phyloP scores from a whole-genome alignment of 495 filamentous ascomycete species.

The Clavariopsis aquatica region DNA sequence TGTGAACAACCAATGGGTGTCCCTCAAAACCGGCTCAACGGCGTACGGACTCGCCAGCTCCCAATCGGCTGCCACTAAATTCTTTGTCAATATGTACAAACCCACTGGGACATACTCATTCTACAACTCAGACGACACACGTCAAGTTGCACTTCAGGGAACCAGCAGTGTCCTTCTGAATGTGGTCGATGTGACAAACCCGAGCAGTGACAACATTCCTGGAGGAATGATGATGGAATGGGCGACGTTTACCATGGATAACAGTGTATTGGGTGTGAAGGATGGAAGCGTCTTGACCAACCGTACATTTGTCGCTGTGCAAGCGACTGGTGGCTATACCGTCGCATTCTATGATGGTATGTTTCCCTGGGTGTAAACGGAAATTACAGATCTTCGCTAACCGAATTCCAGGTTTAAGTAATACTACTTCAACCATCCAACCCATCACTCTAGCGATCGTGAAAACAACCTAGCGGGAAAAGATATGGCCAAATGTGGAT shows the following conservation, averaged over 20 bases:
- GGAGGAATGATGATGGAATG: conserved; percentile 30
- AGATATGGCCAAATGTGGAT: background rate
- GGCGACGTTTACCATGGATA: conserved; percentile 30
- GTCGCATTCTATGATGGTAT: conserved; percentile 32
- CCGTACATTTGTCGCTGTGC: conserved; percentile 25
- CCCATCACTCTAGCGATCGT: conserved; percentile 25
- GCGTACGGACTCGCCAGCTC: conserved; percentile 15
- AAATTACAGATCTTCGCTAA: background rate
- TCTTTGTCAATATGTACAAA: conserved; percentile 19
- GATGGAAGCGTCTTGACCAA: conserved; percentile 26
- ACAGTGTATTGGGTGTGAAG: conserved; percentile 25
- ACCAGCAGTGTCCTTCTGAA: conserved; percentile 15
- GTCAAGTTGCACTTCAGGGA: conserved; percentile 28
- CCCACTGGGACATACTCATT: conserved; percentile 21
- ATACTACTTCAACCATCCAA: conserved; percentile 8
- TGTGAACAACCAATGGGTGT: conserved; percentile 22
- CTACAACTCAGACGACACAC: conserved; percentile 25
- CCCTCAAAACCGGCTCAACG: conserved; percentile 16
- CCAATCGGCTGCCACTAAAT: conserved; percentile 16
- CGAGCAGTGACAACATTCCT: conserved; percentile 21
- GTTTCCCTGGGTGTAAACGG: background rate
- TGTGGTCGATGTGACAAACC: conserved; percentile 22
- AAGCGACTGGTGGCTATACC: conserved; percentile 7
- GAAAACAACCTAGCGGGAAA: conserved; percentile 17
- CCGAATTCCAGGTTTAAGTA: conserved; percentile 13